A percentile compares a stretch with the other conserved stretches of the same genome.
phyloP scores from a whole-genome alignment of 2,329 filamentous ascomycete species.

The Colletotrichum sp. region DNA sequence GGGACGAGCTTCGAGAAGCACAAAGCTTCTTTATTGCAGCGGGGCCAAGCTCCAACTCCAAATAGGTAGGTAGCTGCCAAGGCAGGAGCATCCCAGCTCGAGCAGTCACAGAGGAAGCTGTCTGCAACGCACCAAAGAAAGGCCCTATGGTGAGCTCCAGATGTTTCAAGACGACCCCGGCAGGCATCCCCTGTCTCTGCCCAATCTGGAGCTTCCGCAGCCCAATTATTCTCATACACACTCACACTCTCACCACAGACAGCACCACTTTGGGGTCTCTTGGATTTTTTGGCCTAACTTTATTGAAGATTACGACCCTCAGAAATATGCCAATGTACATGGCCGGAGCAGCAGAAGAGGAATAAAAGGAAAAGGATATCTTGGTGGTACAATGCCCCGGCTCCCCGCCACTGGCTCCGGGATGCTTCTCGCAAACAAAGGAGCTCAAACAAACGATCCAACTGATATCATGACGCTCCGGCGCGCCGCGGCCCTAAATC shows the following conservation, averaged over 20 bases:
- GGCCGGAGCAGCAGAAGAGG: conserved; percentile 19
- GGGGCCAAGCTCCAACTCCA: conserved; percentile 5
- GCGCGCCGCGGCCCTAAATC: background rate
- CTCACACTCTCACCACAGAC: background rate
- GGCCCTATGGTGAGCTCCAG: background rate
- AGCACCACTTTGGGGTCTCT: background rate
- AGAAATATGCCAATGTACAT: conserved; percentile 9
- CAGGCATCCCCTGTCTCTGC: conserved; percentile 7
- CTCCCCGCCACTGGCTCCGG: conserved; percentile 16
- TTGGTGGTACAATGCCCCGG: conserved; percentile 22
- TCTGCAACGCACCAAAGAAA: background rate
- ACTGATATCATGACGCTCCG: conserved; percentile 19
- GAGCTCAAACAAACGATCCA: conserved; percentile 18
- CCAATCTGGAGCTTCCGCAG: background rate
- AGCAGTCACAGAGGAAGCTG: background rate
- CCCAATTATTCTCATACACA: background rate
- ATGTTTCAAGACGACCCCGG: background rate
- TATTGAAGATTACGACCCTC: conserved; percentile 15
- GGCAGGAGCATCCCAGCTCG: conserved; percentile 8
- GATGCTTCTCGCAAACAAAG: conserved; percentile 13
- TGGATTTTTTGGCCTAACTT: background rate
- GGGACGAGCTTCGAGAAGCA: conserved; percentile 9
- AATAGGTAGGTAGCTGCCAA: background rate
- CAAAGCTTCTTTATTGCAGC: background rate
- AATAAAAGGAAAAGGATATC: conserved; percentile 23